Percentiles rank a stretch among this genome's conserved stretches.
Conservation (phyloP, 1,284 basidiomycete genomes). For the Heliocybe sulcata region DNA sequence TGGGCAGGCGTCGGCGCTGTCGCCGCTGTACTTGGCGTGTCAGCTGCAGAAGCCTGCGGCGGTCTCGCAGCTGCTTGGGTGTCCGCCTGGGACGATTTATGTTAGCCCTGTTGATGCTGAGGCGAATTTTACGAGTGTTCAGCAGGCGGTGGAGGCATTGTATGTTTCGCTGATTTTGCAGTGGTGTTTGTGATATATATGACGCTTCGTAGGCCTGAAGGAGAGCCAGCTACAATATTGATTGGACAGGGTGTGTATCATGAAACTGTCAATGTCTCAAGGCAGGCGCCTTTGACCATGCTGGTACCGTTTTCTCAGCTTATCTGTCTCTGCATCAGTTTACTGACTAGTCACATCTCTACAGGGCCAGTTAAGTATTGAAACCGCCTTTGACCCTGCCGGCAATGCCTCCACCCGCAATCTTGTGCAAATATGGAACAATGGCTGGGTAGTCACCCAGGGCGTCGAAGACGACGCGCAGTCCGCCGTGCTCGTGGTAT, state of each 20-base stretch:
- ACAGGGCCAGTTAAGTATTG: slow-evolving; percentile 44
- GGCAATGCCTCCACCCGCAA: slow-evolving; percentile 35
- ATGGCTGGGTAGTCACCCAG: slow-evolving; percentile 30
- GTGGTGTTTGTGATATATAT: slow-evolving; percentile 11
- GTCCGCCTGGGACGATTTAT: slow-evolving; percentile 47
- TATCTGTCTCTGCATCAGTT: neutral
- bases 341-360: neutral
- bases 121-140: slow-evolving; percentile 41
- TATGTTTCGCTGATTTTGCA: slow-evolving; percentile 27
- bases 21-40: slow-evolving; percentile 37
- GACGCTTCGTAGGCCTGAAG: slow-evolving; percentile 26
- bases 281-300: slow-evolving; percentile 45
- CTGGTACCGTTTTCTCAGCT: slow-evolving; percentile 26
- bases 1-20: slow-evolving; percentile 24
- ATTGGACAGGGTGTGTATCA: slow-evolving; percentile 56
- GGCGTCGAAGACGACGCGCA: slow-evolving; percentile 38
- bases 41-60: slow-evolving; percentile 38
- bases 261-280: slow-evolving; percentile 51
- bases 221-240: slow-evolving; percentile 39
- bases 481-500: slow-evolving; percentile 46
- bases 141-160: slow-evolving; percentile 48
- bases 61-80: slow-evolving; percentile 40
- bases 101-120: slow-evolving; percentile 40
- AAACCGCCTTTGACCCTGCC: slow-evolving; percentile 22
- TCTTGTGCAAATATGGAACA: slow-evolving; percentile 47